Evolutionary conservation across 2,329 filamentous ascomycete genomes (phyloP), one percentile per base, ranked within the genome.

Genomic region (Didymella glomerata): DNA sequence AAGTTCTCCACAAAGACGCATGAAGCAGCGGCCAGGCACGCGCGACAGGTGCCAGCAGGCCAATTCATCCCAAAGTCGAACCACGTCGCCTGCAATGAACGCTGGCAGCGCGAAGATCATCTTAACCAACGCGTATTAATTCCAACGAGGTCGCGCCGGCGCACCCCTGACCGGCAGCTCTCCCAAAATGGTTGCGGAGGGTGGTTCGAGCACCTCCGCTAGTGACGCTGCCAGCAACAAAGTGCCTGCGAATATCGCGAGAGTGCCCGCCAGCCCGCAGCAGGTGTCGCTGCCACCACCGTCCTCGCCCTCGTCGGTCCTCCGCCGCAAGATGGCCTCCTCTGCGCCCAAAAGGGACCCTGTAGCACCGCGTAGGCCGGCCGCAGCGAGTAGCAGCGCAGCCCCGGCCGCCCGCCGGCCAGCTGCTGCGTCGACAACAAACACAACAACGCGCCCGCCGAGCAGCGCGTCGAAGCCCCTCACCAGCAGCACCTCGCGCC

Each of bases 261-360:
- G 14, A n/a, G 51, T 34, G 42, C 51, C 42, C 41, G 30, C 48
- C 48, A 42, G 36, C 34, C 44, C 34, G 28, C 42, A 52, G 54
- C 48, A 48, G 34, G 48, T 24, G 22, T 40, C 44, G 59, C 50
- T 66, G 62, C 65, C 69, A 48, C 61, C 67, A 22, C 64, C 68
- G 42, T 65, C 69, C 6, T 66, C 72, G 54, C 67, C 71, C n/a
- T 65, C 72, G 27, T 68, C 70, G 32, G 64, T 68, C 30, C 52
- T 72, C 57, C 69, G 68, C 41, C 70, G 73, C 59, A 76, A 69
- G 55, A 77, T 74, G 72, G 69, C 73, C 48, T 72, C 74, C 18
- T 68, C 67, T 54, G 67, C 68, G n/a, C 60, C 69, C 25, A 65
- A 68, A 49, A 75, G 73, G 62, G 74, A 76, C 20, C 46, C 73